Evolutionary conservation across 345 rosid species (phyloP), one percentile per base, ranked within the genome.

Genomic region (Syzygium jambos): DNA sequence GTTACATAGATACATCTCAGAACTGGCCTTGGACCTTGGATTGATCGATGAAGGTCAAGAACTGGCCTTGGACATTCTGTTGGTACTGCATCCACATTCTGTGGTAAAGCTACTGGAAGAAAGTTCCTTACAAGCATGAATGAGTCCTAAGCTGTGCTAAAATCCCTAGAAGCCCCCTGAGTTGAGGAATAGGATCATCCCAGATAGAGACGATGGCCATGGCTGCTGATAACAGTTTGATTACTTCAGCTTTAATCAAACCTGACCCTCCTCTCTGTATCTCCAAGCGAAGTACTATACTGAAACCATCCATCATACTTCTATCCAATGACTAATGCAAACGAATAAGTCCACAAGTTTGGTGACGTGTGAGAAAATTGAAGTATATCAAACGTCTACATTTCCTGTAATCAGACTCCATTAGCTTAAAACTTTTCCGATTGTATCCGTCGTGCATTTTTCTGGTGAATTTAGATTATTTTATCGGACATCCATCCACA

Each of bases 401-500:
- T 68, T 34, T 34, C 46, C 13, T 68, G 46, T 68, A 17, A 17
- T 68, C 78, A 17, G 46, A 68, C 25, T 34, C 2, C 3, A 68
- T 68, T 68, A 9, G 3, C 23, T 68, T 34, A 17, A 9, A 34
- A 68, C 78, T 17, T 9, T 30, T 30, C 43, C 11, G 16, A 34
- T 34, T 73, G 49, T 1, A 38, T 6, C 21, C 3, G 14, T 19
- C 5, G 80, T 38, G 80, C 0, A 73, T 21, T 21, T 73, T 34
- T 73, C 49, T 10, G 23, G 38, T 38, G 27, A 41, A 86, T 46
- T n/a, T 16, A 29, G 30, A 51, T 90, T 87, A 95, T 34, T 85
- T 89, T 49, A 78, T 93, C 6, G 85, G 88, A 78, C 88, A 86
- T 30, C 88, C 88, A 68, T 86, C 84, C 13, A 23, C 85, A 5